Percentiles rank a stretch among this genome's conserved stretches.
Conservation (phyloP, 768 basidiomycete genomes). For the Mycena sanguinolenta region DNA sequence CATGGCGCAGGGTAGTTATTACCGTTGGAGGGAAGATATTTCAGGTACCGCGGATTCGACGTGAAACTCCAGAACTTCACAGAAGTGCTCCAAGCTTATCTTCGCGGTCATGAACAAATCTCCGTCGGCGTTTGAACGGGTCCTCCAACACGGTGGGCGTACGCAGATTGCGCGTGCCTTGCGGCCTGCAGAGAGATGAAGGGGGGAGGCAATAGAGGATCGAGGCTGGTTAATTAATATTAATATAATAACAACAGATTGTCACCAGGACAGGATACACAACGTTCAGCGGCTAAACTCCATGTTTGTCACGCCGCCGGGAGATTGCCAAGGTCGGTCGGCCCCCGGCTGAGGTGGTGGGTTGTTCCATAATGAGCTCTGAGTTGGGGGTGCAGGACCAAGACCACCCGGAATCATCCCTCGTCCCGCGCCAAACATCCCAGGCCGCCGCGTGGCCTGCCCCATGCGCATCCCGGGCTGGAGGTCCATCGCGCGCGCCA, state of each 20-base stretch:
- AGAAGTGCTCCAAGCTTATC: too few species aligned
- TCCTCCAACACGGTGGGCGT: too few species aligned
- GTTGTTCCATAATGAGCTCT: conserved; percentile 52
- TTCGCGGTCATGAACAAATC: too few species aligned
- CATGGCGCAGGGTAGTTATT: too few species aligned
- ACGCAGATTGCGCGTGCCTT: too few species aligned
- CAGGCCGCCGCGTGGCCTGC: conserved; percentile 65
- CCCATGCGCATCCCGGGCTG: conserved; percentile 67
- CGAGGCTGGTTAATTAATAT: conserved; percentile 11
- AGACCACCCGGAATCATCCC: conserved; percentile 49
- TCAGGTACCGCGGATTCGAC: too few species aligned
- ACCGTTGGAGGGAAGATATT: too few species aligned
- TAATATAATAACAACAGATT: conserved; percentile 22
- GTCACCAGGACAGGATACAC: conserved; percentile 25
- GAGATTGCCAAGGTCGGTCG: conserved; percentile 27
- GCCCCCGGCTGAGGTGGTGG: conserved; percentile 22
- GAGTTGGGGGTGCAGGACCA: conserved; percentile 46
- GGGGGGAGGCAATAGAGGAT: background rate
- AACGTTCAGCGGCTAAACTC: conserved; percentile 27
- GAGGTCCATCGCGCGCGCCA: conserved; percentile 65
- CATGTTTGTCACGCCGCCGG: conserved; percentile 19
- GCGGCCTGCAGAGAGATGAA: background rate
- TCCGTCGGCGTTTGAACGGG: too few species aligned
- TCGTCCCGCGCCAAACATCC: conserved; percentile 68
- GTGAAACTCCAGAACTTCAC: too few species aligned